phyloP scores from a whole-genome alignment of 1,284 basidiomycete species.

The Rhodofomes roseus region DNA sequence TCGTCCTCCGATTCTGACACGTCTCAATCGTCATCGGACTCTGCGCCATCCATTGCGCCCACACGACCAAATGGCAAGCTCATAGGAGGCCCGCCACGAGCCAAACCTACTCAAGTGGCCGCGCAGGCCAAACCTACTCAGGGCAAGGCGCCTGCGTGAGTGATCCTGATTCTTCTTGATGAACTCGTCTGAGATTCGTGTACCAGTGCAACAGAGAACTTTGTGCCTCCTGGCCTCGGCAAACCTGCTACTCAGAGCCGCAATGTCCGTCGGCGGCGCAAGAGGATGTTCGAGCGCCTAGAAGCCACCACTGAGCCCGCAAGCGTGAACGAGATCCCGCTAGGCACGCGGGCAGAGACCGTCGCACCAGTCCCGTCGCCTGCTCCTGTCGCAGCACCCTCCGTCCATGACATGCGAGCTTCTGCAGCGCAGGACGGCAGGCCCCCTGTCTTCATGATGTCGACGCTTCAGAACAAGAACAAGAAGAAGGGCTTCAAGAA shows the following conservation, averaged over 20 bases:
- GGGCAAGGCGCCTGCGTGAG: background rate
- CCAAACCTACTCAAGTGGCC: background rate
- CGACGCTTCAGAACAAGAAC: conserved; percentile 68
- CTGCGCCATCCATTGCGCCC: background rate
- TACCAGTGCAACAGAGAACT: conserved; percentile 11
- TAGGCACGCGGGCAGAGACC: conserved; percentile 19
- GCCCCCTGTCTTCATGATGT: conserved; percentile 41
- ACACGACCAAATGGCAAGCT: background rate
- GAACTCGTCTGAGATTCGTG: background rate
- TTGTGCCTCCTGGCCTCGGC: conserved; percentile 60
- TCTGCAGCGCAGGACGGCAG: conserved; percentile 1
- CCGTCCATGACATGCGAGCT: background rate
- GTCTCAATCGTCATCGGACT: too few species aligned
- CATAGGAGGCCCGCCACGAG: background rate
- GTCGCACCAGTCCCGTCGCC: background rate
- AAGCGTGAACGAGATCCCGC: conserved; percentile 35
- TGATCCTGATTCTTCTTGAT: background rate
- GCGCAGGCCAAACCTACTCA: background rate
- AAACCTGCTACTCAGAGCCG: conserved; percentile 63
- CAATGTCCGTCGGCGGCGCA: conserved; percentile 57
- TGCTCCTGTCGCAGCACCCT: background rate
- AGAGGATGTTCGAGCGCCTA: conserved; percentile 38
- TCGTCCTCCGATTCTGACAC: conserved; percentile 6
- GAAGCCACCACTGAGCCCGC: conserved; percentile 11
- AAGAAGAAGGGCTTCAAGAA: conserved; percentile 66